These are phyloP conservation scores for Boletus semigastroideus DNA, from an alignment of 1,284 basidiomycete species.

Conservation along the genomic window DNA sequence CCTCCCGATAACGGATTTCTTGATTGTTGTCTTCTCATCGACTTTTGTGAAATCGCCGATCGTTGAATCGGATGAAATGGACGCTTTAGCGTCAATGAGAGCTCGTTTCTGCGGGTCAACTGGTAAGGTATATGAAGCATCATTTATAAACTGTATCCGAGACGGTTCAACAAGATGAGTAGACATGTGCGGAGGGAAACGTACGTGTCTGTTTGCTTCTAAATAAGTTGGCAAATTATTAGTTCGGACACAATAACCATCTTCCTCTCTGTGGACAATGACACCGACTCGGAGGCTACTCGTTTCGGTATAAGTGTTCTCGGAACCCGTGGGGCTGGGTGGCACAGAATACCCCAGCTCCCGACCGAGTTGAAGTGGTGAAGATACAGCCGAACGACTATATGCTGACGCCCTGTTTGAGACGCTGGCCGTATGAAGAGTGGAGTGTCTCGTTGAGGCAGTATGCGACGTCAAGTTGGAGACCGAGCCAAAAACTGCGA, in stretches of 20 bases:
- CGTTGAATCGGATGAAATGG: constrained; percentile 84
- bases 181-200: not conserved
- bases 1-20: constrained; percentile 84
- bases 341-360: constrained; percentile 33
- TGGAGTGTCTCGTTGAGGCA: constrained; percentile 59
- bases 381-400: constrained; percentile 13
- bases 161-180: constrained; percentile 3
- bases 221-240: constrained; percentile 84
- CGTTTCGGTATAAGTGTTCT: constrained; percentile 35
- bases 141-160: constrained; percentile 47
- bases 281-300: constrained; percentile 61
- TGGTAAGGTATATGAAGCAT: constrained; percentile 53
- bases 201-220: constrained; percentile 79
- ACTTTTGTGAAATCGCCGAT: constrained; percentile 82
- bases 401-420: constrained; percentile 14
- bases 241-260: constrained; percentile 70
- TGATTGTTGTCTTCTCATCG: constrained; percentile 83
- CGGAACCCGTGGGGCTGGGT: constrained; percentile 47
- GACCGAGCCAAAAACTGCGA: constrained; percentile 23
- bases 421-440: constrained; percentile 36
- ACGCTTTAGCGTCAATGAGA: constrained; percentile 74
- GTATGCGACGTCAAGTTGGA: constrained; percentile 16
- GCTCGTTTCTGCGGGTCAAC: constrained; percentile 59
- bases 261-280: constrained; percentile 53
- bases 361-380: constrained; percentile 23